Evolutionary conservation across 768 basidiomycete genomes (phyloP).

Genomic region (Tulasnella calospora): DNA sequence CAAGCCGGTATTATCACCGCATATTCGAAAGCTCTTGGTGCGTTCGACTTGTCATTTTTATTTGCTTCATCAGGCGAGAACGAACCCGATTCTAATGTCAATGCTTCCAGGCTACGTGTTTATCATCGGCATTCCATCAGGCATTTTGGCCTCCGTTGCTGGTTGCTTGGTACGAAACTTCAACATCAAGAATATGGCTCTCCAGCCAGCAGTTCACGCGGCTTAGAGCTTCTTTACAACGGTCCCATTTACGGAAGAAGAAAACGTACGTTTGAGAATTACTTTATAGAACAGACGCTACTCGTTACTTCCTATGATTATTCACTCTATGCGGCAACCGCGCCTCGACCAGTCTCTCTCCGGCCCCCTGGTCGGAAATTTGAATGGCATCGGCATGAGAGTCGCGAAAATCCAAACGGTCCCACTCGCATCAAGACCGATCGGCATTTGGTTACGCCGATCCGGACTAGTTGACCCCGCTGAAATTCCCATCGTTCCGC

Average conservation of each 20-base stretch:
- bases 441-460: too few species aligned
- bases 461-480: too few species aligned
- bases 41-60: not conserved
- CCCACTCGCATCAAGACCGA: too few species aligned
- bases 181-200: constrained; percentile 32
- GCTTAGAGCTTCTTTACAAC: not conserved
- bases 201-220: constrained; percentile 18
- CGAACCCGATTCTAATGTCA: not conserved
- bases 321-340: too few species aligned
- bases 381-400: too few species aligned
- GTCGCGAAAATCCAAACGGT: too few species aligned
- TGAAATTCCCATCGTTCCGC: too few species aligned
- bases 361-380: too few species aligned
- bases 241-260: not conserved
- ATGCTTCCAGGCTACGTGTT: constrained; percentile 18
- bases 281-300: too few species aligned
- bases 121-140: constrained; percentile 25
- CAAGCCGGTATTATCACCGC: constrained; percentile 27
- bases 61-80: not conserved
- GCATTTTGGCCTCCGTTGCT: constrained; percentile 1
- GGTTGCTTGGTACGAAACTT: constrained; percentile 35
- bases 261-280: too few species aligned
- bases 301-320: too few species aligned
- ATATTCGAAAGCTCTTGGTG: constrained; percentile 28
- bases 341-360: too few species aligned